A percentile compares a stretch with the other conserved stretches of the same genome.
These are phyloP conservation scores for Leishmania amazonensis DNA, from an alignment of 208 protist species.

Conservation along the genomic window DNA sequence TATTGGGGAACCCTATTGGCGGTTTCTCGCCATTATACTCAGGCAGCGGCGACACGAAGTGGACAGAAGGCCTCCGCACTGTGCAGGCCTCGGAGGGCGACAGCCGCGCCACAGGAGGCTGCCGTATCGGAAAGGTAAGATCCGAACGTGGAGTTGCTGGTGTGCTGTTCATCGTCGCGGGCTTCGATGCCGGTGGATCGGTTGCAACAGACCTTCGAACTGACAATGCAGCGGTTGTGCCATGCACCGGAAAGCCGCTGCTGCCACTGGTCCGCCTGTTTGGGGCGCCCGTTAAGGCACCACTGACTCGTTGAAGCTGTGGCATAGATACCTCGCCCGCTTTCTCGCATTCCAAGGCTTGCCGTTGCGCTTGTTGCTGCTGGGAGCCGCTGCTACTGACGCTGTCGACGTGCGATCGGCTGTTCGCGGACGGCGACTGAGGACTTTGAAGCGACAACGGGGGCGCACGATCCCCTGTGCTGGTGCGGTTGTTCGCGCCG, in stretches of 20 bases:
- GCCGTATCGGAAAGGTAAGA: not conserved
- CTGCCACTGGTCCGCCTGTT: not conserved
- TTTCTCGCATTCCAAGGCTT: not conserved
- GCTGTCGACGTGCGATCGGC: not conserved
- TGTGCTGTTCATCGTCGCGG: not conserved
- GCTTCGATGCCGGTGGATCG: not conserved
- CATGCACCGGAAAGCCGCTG: not conserved
- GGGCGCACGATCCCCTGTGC: not conserved
- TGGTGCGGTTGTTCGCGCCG: not conserved
- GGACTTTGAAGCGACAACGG: not conserved
- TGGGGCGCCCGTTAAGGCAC: not conserved
- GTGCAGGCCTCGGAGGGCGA: not conserved
- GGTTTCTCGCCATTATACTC: too few species aligned
- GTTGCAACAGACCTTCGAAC: not conserved
- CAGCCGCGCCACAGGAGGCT: not conserved
- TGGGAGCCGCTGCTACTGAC: not conserved
- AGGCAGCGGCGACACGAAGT: not conserved
- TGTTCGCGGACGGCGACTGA: not conserved
- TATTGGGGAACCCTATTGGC: not conserved
- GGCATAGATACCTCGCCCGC: not conserved
- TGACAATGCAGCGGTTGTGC: not conserved
- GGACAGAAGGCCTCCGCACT: not conserved
- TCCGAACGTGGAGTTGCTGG: too few species aligned
- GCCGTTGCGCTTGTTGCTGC: not conserved
- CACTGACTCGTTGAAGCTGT: not conserved